Evolutionary conservation across 1,139 yeast species (phyloP).

Genomic region (Komagataea norvegica): DNA sequence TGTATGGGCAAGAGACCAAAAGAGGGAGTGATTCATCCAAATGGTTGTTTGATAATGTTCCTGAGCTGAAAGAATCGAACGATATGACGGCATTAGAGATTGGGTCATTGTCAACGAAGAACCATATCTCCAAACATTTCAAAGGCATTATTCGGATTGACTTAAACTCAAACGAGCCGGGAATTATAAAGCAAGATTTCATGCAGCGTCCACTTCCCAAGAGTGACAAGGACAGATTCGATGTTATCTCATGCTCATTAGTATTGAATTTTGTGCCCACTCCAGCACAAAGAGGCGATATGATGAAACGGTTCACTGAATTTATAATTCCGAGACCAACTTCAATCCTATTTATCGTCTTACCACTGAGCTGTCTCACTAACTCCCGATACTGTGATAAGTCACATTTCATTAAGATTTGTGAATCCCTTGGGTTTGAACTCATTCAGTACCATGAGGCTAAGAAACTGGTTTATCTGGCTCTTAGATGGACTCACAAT

Average conservation of each 20-base stretch:
- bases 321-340: conserved; percentile 41
- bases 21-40: conserved; percentile 93
- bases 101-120: conserved; percentile 70
- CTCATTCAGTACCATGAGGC: conserved; percentile 50
- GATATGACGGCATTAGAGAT: conserved; percentile 64
- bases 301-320: conserved; percentile 57
- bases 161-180: conserved; percentile 71
- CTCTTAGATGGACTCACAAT: conserved; percentile 47
- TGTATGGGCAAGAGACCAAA: conserved; percentile 68
- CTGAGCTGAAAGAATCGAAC: conserved; percentile 24
- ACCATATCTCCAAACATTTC: conserved; percentile 48
- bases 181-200: conserved; percentile 73
- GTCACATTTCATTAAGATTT: conserved; percentile 37
- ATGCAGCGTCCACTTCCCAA: conserved; percentile 68
- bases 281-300: conserved; percentile 64
- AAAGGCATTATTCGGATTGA: conserved; percentile 54
- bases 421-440: conserved; percentile 56
- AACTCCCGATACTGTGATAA: conserved; percentile 77
- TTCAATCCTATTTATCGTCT: conserved; percentile 59
- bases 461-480: conserved; percentile 73
- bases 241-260: conserved; percentile 73
- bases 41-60: conserved; percentile 51
- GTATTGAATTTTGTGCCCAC: conserved; percentile 87
- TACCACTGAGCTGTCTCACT: conserved; percentile 80
- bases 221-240: conserved; percentile 42